Conservation (phyloP, 1,284 basidiomycete genomes). For the Melampsora americana region DNA sequence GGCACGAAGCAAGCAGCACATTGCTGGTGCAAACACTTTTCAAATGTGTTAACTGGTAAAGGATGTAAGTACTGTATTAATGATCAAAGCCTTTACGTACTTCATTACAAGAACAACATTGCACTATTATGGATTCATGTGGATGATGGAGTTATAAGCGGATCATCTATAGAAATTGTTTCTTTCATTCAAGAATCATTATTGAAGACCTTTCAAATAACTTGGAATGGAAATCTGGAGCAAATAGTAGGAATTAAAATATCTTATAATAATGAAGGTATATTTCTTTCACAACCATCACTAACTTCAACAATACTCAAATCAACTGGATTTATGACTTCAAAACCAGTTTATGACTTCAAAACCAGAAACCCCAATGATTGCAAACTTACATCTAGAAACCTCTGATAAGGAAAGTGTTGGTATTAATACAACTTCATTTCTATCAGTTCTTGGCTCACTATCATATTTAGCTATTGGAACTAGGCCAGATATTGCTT, state of each 20-base stretch:
- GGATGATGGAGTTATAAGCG: background rate
- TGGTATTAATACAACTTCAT: background rate
- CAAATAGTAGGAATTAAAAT: too few relatives aligned
- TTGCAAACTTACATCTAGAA: background rate
- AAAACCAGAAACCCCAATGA: background rate
- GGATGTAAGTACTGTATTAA: background rate
- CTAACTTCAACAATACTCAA: background rate
- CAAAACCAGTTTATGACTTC: too few relatives aligned
- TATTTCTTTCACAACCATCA: background rate
- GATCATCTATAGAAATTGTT: too few relatives aligned
- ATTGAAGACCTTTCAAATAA: too few relatives aligned
- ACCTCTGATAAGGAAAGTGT: background rate
- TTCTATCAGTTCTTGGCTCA: background rate
- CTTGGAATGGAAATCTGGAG: too few relatives aligned
- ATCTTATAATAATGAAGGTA: background rate
- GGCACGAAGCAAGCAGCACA: too few relatives aligned
- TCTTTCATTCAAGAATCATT: too few relatives aligned
- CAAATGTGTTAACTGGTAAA: background rate
- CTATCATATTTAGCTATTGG: background rate
- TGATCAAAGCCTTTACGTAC: too few relatives aligned
- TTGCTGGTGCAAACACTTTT: background rate
- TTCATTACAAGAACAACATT: background rate
- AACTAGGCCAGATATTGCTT: too few relatives aligned
- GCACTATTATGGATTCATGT: conserved; percentile 7
- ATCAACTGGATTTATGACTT: background rate